Percentiles rank a stretch among this genome's conserved stretches.
Evolutionary conservation across 495 filamentous ascomycete species (phyloP).

Genomic region (Hyaloscypha variabilis): DNA sequence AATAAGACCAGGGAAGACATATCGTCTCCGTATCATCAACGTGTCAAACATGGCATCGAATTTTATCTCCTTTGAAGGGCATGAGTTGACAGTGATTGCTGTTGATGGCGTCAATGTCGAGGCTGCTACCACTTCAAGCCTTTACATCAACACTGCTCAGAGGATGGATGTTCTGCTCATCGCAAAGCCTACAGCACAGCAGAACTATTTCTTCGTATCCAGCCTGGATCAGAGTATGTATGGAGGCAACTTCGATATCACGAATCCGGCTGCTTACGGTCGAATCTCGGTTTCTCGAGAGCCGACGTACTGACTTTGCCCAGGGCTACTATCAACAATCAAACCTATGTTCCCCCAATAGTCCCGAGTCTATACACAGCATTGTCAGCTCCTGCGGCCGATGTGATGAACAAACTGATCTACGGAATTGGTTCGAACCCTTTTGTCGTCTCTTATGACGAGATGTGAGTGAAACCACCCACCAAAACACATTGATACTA

Average conservation of each 20-base stretch:
- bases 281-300: neutral
- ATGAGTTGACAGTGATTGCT: conserved; percentile 61
- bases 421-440: neutral
- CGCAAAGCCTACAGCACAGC: conserved; percentile 60
- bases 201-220: conserved; percentile 68
- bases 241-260: conserved; percentile 30
- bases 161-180: conserved; percentile 71
- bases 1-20: conserved; percentile 74
- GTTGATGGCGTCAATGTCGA: conserved; percentile 60
- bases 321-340: neutral
- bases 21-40: conserved; percentile 78
- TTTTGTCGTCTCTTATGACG: neutral
- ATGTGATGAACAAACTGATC: neutral
- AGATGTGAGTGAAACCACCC: too few species aligned
- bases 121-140: conserved; percentile 56
- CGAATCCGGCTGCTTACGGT: neutral
- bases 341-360: neutral
- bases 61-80: conserved; percentile 75
- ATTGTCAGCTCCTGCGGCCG: neutral
- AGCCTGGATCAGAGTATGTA: conserved; percentile 59
- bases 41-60: conserved; percentile 69
- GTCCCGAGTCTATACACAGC: neutral
- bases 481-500: too few species aligned
- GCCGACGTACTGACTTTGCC: neutral
- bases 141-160: conserved; percentile 72